Conservation (phyloP, 805 yeast genomes). For the Candida berthetii region DNA sequence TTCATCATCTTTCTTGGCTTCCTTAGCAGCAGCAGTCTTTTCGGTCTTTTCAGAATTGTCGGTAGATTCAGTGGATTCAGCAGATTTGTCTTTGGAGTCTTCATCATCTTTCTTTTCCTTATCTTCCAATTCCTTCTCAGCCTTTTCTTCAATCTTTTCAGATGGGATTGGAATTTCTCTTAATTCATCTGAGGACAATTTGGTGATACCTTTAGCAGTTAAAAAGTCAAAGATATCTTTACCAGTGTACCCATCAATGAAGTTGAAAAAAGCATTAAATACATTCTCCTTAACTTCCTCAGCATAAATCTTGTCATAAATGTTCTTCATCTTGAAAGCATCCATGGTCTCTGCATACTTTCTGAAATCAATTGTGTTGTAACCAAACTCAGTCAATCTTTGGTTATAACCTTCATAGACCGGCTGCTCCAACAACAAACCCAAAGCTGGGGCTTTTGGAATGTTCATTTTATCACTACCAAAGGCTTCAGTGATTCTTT, state of each 20-base stretch:
- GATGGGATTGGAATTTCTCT: conserved; percentile 17
- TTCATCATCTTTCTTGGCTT: too few species aligned
- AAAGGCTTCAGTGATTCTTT: conserved; percentile 74
- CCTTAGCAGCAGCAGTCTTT: not conserved
- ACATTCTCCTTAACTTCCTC: conserved; percentile 87
- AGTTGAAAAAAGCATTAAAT: conserved; percentile 86
- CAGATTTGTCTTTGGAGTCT: not conserved
- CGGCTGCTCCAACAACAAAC: conserved; percentile 84
- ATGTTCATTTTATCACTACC: conserved; percentile 71
- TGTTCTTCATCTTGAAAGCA: conserved; percentile 78
- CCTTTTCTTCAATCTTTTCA: conserved; percentile 8
- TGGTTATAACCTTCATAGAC: conserved; percentile 83
- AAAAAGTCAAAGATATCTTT: conserved; percentile 39
- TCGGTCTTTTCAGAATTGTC: not conserved
- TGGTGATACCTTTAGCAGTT: conserved; percentile 34
- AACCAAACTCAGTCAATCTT: conserved; percentile 67
- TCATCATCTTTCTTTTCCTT: not conserved
- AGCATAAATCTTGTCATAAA: conserved; percentile 86
- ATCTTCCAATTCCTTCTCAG: not conserved
- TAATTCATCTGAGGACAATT: conserved; percentile 8
- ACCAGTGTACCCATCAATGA: conserved; percentile 76
- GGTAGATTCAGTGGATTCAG: not conserved
- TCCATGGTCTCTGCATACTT: conserved; percentile 67
- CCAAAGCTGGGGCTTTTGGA: conserved; percentile 97
- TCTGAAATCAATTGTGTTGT: conserved; percentile 65